phyloP scores from a whole-genome alignment of 2,329 filamentous ascomycete species.

The Cladosporium sp. region DNA sequence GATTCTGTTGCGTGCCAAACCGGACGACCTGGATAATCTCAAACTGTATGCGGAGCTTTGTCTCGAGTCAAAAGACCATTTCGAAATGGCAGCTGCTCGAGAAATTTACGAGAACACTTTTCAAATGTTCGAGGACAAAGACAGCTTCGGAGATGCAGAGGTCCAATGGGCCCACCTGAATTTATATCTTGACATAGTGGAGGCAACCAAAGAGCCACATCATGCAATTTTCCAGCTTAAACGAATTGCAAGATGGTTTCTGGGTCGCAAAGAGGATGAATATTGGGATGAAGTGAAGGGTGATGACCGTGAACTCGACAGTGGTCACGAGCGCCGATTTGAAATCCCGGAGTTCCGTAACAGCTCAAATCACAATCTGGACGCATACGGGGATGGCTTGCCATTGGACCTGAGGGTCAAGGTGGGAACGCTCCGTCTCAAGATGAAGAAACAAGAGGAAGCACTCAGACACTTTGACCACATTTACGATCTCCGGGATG shows the following conservation, averaged over 20 bases:
- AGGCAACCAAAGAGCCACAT: conserved; percentile 57
- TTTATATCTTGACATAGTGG: conserved; percentile 78
- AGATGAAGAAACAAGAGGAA: conserved; percentile 61
- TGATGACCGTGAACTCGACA: conserved; percentile 84
- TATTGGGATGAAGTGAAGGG: conserved; percentile 66
- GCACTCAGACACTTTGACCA: conserved; percentile 54
- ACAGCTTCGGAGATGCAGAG: conserved; percentile 35
- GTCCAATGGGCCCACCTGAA: conserved; percentile 77
- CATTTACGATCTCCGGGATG: conserved; percentile 62
- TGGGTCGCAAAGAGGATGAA: conserved; percentile 67
- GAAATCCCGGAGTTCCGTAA: conserved; percentile 58
- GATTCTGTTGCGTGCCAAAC: conserved; percentile 49
- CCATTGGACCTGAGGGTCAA: conserved; percentile 81
- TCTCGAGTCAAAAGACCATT: conserved; percentile 20
- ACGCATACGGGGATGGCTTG: conserved; percentile 66
- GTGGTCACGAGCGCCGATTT: conserved; percentile 62
- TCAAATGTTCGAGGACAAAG: conserved; percentile 39
- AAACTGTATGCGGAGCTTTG: conserved; percentile 55
- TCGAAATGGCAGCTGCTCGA: conserved; percentile 25
- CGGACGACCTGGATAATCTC: conserved; percentile 52
- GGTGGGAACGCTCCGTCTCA: conserved; percentile 77
- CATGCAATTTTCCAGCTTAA: conserved; percentile 69
- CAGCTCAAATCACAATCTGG: conserved; percentile 44
- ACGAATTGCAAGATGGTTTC: conserved; percentile 71
- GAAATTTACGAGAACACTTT: conserved; percentile 50